Percentiles rank a stretch among this genome's conserved stretches.
Conservation (phyloP, 108 stramenopile species). For the Cyclotella cryptica region DNA sequence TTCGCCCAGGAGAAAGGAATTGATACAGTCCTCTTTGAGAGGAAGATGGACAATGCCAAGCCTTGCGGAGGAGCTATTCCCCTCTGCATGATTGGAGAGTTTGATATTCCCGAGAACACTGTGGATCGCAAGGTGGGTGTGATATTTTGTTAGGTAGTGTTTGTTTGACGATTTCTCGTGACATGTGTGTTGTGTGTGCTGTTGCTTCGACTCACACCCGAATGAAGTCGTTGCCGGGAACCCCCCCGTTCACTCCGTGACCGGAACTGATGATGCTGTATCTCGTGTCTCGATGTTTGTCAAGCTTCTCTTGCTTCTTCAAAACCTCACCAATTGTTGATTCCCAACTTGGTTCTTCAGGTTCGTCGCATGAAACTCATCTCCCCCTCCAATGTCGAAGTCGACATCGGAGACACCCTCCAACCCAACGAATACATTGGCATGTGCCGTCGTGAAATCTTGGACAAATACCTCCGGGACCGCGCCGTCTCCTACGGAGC, state of each 20-base stretch:
- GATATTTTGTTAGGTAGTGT: not conserved
- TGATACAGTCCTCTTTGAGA: constrained; percentile 94
- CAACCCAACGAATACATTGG: constrained; percentile 98
- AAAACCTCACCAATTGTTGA: not conserved
- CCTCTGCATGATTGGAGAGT: constrained; percentile 98
- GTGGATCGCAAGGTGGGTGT: constrained; percentile 95
- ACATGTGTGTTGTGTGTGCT: too few species aligned
- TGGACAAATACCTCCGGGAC: constrained; percentile 96
- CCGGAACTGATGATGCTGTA: too few species aligned
- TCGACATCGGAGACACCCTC: constrained; percentile 96
- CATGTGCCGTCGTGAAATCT: constrained; percentile 97
- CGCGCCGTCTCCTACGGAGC: constrained; percentile 96
- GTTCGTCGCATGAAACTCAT: constrained; percentile 98
- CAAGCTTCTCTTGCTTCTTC: not conserved
- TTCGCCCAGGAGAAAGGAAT: constrained; percentile 95
- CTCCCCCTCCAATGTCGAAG: constrained; percentile 96
- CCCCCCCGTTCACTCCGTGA: too few species aligned
- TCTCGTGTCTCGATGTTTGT: not conserved
- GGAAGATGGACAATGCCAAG: constrained; percentile 99
- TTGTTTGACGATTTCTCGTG: not conserved
- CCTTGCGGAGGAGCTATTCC: constrained; percentile 99
- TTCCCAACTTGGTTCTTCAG: constrained; percentile 33
- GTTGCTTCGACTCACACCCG: too few species aligned
- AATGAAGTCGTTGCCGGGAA: too few species aligned
- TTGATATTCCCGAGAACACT: constrained; percentile 93